Base-by-base conservation (phyloP, 495 filamentous ascomycete genomes). In the Aspergillus homomorphus region DNA sequence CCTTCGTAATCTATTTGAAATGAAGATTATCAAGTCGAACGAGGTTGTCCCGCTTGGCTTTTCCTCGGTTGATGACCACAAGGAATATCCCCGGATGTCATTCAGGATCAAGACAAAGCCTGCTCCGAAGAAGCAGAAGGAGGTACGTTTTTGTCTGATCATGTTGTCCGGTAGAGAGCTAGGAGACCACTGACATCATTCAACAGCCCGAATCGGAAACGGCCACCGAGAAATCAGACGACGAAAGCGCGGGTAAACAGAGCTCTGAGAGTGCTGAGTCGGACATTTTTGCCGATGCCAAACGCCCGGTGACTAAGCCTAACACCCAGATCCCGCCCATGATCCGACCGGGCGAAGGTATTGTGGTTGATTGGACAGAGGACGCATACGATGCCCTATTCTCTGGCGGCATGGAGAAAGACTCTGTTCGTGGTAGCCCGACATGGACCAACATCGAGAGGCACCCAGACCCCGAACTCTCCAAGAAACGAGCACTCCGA, bases 301-400 rank as follows among this genome's bases (percentile, higher is more conserved):
- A 57, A 19, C 65, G 66, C 18, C 45, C 58, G 3, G 60, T 64
- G 9, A 52, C 61, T 49, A 49, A 66, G 19, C 53, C 60, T 23
- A 58, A 67, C 21, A 54, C 50, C 14, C 75, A 86, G 48, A 77
- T 80, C 15, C 82, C 80, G n/a, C 83, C 86, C 0, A 76, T 96
- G 19, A 76, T 97, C 50, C 80, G 84, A 38, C 79, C 89, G 19
- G 86, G 87, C 45, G 94, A 98, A 67, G 90, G 81, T 10, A 83
- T 98, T 54, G 74, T 98, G 2, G 79, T 96, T 33, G 92, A 97
- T 61, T 98, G 91, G 91, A 82, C 70, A 33, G 71, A 82, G 2
- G 69, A 83, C 3, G 87, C 80, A 9, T 85, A 82, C 56, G 84
- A 95, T 33, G 71, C 73, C 1, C 74, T 96, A 9, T 98, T 96